Evolutionary conservation across 805 yeast species (phyloP), one percentile per base, ranked within the genome.

Genomic region (Teunomyces funiuensis): DNA sequence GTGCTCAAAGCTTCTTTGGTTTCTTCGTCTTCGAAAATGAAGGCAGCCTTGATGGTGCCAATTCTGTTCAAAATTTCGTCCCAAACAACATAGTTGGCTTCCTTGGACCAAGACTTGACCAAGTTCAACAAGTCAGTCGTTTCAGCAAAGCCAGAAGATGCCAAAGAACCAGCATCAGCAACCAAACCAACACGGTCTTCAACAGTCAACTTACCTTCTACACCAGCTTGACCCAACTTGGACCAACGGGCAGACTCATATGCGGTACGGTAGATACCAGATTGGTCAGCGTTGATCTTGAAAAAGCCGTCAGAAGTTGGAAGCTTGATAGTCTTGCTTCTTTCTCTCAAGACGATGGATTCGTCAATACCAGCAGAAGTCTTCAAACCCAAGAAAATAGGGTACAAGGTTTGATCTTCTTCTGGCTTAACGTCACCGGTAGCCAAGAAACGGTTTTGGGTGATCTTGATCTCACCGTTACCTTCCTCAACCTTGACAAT

Each of bases 181-280:
- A 85, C 84, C 51, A 84, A 73, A 31, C 90, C 91, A 42, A 83
- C 80, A 63, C 88, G 79, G 63, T 86, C 95, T 58, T 83, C 86
- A 39, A 82, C 84, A 8, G 88, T 73, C 52, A 86, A 73, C 52
- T 74, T 65, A 29, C 80, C 80, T 8, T 71, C 71, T 29, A 73
- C 74, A 42, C 80, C 84, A 28, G 78, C 77, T 46, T 75, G 57
- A 41, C 88, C 88, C 51, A 85, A 72, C 58, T 82, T 80, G 37
- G 69, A 65, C 82, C 89, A 82, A 60, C 90, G 80, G 36, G 76
- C 82, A 31, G 80, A 73, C 11, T 83, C 64, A 61, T 86, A 86
- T 33, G 82, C 79, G 30, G 89, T 83, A 52, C 90, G 75, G 63
- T 80, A 86, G 41, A 86, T 77, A 58, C 93, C 91, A 20, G 83